Percentiles rank a stretch among this genome's conserved stretches.
phyloP scores from a whole-genome alignment of 495 filamentous ascomycete genomes.

The Lophiotrema nucula region DNA sequence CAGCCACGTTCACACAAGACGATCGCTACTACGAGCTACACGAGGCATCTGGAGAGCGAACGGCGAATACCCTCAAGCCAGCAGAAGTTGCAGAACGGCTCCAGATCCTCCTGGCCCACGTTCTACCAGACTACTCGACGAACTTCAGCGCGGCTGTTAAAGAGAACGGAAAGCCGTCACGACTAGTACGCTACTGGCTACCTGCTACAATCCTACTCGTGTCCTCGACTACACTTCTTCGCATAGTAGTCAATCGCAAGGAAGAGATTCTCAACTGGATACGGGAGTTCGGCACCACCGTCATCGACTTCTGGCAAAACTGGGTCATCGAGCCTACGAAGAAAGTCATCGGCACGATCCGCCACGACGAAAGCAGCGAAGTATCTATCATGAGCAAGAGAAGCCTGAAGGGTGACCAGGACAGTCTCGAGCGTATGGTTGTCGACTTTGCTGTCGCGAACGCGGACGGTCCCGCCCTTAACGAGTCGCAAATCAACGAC shows the following conservation, averaged over 20 bases:
- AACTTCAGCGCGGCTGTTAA: conserved; percentile 50
- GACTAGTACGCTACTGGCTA: conserved; percentile 84
- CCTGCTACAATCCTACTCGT: conserved; percentile 60
- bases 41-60: conserved; percentile 39
- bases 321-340: conserved; percentile 85
- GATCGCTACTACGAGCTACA: conserved; percentile 52
- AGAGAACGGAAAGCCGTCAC: conserved; percentile 70
- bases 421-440: conserved; percentile 94
- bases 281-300: conserved; percentile 67
- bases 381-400: conserved; percentile 93
- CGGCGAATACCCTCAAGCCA: conserved; percentile 45
- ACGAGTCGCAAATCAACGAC: conserved; percentile 61
- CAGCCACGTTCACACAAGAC: conserved; percentile 63
- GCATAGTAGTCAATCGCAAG: conserved; percentile 67
- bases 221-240: conserved; percentile 76
- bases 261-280: conserved; percentile 77
- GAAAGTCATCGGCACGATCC: conserved; percentile 85
- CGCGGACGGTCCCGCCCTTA: conserved; percentile 52
- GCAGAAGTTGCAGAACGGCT: conserved; percentile 65
- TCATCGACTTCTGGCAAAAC: conserved; percentile 87
- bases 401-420: conserved; percentile 82
- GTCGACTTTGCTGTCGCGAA: conserved; percentile 88
- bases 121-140: conserved; percentile 58
- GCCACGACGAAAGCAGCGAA: conserved; percentile 84
- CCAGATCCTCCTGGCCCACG: conserved; percentile 57